Evolutionary conservation across 139 green algal species (phyloP).

Genomic region (Picochlorum sp.): DNA sequence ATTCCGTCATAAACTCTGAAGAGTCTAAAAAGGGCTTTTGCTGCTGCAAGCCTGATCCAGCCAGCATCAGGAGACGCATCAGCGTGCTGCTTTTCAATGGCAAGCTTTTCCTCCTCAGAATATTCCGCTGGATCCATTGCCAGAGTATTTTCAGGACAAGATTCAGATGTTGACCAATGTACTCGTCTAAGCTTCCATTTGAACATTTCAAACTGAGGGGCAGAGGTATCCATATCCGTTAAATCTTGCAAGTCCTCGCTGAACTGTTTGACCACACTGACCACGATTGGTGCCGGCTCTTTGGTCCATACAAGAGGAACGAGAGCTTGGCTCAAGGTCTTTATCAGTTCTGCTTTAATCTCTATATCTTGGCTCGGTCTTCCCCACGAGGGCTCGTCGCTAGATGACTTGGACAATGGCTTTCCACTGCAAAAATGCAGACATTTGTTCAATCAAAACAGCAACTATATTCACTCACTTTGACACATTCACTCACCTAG

Average conservation of each 20-base stretch:
- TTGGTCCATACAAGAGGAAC: slow-evolving; percentile 14
- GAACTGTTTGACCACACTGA: slow-evolving; percentile 13
- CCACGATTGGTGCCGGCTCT: slow-evolving; percentile 1
- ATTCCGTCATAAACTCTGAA: slow-evolving; percentile 40
- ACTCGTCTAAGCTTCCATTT: slow-evolving; percentile 6
- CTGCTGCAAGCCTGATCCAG: slow-evolving; percentile 44
- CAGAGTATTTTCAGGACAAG: not conserved
- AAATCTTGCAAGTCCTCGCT: slow-evolving; percentile 26
- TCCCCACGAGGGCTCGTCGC: slow-evolving; percentile 1
- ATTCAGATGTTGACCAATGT: not conserved
- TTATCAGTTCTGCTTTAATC: slow-evolving; percentile 41
- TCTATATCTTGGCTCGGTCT: slow-evolving; percentile 18
- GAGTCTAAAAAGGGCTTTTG: slow-evolving; percentile 49
- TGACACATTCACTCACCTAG: not conserved
- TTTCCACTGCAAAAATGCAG: not conserved
- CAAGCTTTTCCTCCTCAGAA: not conserved
- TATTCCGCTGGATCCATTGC: not conserved
- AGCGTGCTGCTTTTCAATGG: slow-evolving; percentile 11
- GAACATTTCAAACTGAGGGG: slow-evolving; percentile 14
- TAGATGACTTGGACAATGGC: not conserved
- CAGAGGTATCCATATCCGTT: slow-evolving; percentile 19
- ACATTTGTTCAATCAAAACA: no score
- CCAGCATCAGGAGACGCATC: slow-evolving; percentile 24
- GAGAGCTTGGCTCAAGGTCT: slow-evolving; percentile 35
- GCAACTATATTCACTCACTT: no score